These are phyloP conservation scores for Hemerocallis citrina DNA, from an alignment of 106 monocot genomes.

Conservation along the genomic window DNA sequence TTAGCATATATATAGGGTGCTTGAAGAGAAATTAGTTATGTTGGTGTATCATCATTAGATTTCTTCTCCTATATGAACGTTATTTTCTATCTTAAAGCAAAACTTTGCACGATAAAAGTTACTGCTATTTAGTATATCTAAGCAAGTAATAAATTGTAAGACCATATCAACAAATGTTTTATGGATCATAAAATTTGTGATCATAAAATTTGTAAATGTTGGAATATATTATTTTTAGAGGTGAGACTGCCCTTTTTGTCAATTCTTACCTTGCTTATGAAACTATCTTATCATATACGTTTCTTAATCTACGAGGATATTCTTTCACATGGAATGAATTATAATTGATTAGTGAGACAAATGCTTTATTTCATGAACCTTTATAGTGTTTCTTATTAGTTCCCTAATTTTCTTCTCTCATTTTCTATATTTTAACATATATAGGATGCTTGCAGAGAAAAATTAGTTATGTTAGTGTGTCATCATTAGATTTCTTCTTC, in stretches of 20 bases:
- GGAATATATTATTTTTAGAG: too few species aligned
- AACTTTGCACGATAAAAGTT: not conserved
- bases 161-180: not conserved
- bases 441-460: slow-evolving; percentile 1
- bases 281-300: too few species aligned
- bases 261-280: not conserved
- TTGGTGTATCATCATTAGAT: not conserved
- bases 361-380: not conserved
- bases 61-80: not conserved
- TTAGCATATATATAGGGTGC: not conserved
- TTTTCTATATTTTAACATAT: not conserved
- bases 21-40: not conserved
- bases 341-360: too few species aligned
- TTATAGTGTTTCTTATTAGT: not conserved
- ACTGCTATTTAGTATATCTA: not conserved
- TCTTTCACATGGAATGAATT: too few species aligned
- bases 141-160: not conserved
- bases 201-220: not conserved
- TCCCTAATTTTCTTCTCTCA: not conserved
- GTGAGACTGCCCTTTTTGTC: too few species aligned
- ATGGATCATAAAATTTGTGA: not conserved
- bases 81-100: not conserved
- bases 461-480: not conserved
- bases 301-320: too few species aligned
- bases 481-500: not conserved